Percentiles rank a stretch among this genome's conserved stretches.
Evolutionary conservation across 2,329 filamentous ascomycete genomes (phyloP).

Genomic region (Teratosphaeria zuluensis): DNA sequence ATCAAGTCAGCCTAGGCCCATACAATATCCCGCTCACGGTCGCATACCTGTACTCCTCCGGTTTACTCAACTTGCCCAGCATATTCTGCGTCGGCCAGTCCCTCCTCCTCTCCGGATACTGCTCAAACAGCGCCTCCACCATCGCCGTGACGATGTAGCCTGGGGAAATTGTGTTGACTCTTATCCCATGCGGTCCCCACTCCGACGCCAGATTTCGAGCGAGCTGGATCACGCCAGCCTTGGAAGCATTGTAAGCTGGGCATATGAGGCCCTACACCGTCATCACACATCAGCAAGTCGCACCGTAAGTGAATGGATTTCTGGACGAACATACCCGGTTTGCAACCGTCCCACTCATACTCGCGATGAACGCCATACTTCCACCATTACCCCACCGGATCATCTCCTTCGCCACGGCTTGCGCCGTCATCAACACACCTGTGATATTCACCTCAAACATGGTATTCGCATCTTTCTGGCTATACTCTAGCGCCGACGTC

Average conservation of each 20-base stretch:
- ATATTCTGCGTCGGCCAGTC: constrained; percentile 81
- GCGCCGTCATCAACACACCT: constrained; percentile 53
- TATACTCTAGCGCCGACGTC: constrained; percentile 71
- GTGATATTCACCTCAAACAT: constrained; percentile 54
- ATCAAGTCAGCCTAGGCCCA: neutral
- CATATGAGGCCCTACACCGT: constrained; percentile 49
- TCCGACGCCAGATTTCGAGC: constrained; percentile 61
- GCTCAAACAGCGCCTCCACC: constrained; percentile 69
- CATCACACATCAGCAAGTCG: neutral
- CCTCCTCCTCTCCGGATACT: constrained; percentile 55
- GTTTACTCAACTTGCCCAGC: constrained; percentile 44
- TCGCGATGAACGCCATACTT: constrained; percentile 53
- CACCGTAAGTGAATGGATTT: too few relatives aligned
- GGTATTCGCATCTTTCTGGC: constrained; percentile 48
- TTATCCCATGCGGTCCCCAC: constrained; percentile 63
- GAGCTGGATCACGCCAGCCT: constrained; percentile 64
- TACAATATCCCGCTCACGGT: neutral
- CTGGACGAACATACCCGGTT: constrained; percentile 46
- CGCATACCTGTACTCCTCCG: constrained; percentile 23
- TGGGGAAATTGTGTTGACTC: constrained; percentile 72
- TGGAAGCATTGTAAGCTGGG: constrained; percentile 65
- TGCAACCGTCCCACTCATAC: constrained; percentile 52
- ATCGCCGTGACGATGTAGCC: constrained; percentile 76
- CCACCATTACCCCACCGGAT: constrained; percentile 50
- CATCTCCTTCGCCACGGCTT: constrained; percentile 56